phyloP scores from a whole-genome alignment of 495 filamentous ascomycete genomes.

The Aspergillus hancockii region DNA sequence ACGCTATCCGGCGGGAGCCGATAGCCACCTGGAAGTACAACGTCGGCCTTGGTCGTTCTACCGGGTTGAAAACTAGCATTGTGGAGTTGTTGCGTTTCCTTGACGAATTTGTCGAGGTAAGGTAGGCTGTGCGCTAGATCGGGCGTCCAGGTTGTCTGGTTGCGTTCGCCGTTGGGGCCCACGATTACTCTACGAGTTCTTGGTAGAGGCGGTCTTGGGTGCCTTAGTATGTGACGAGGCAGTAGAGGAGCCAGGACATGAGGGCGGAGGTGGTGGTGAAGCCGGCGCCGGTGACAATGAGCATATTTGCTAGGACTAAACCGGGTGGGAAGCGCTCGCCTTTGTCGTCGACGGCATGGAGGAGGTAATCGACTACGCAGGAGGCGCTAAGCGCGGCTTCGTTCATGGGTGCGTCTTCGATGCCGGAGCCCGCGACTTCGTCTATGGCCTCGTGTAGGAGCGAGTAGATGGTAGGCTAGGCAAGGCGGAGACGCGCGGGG shows the following conservation, averaged over 20 bases:
- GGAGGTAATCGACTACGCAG: constrained; percentile 48
- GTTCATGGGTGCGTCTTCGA: constrained; percentile 41
- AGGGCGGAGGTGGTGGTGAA: constrained; percentile 56
- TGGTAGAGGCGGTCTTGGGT: constrained; percentile 53
- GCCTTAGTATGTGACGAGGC: constrained; percentile 48
- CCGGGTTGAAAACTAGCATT: constrained; percentile 58
- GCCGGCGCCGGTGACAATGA: constrained; percentile 50
- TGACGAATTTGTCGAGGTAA: constrained; percentile 56
- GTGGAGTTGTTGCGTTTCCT: constrained; percentile 58
- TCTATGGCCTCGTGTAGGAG: constrained; percentile 28
- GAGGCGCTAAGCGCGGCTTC: constrained; percentile 49
- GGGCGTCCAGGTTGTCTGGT: constrained; percentile 27
- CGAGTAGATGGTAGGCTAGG: constrained; percentile 26
- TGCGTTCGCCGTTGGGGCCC: constrained; percentile 24
- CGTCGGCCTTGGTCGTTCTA: constrained; percentile 50
- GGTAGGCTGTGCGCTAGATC: constrained; percentile 44
- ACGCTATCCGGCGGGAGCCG: constrained; percentile 42
- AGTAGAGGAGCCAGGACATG: constrained; percentile 56
- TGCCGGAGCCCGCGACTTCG: constrained; percentile 18
- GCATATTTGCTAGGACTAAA: constrained; percentile 32
- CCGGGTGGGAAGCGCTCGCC: constrained; percentile 50
- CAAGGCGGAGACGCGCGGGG: constrained; percentile 35
- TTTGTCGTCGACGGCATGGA: constrained; percentile 48
- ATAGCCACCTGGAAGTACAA: constrained; percentile 58
- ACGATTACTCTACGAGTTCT: constrained; percentile 50